Evolutionary conservation across 768 basidiomycete species (phyloP).

Genomic region (Termitomyces sp.): DNA sequence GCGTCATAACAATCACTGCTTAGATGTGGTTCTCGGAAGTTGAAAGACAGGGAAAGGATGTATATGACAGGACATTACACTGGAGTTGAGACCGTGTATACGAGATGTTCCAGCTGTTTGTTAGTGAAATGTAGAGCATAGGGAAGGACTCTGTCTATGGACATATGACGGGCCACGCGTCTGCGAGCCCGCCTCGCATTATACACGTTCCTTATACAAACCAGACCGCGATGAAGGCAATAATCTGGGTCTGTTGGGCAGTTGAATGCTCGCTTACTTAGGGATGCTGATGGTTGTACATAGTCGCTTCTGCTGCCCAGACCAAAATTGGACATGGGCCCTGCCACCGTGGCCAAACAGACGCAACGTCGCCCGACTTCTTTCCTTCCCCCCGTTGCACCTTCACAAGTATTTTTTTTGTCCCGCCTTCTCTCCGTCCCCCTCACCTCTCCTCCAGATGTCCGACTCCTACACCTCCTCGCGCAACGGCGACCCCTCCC

Average conservation of each 20-base stretch:
- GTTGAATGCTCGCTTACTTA: neutral
- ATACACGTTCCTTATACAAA: neutral
- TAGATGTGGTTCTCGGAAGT: neutral
- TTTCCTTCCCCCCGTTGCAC: slow-evolving; percentile 48
- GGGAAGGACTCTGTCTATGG: slow-evolving; percentile 20
- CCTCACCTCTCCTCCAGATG: slow-evolving; percentile 44
- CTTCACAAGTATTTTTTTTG: slow-evolving; percentile 46
- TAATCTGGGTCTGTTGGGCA: slow-evolving; percentile 22
- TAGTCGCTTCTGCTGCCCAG: slow-evolving; percentile 44
- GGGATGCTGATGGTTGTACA: slow-evolving; percentile 6
- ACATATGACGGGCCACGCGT: slow-evolving; percentile 1
- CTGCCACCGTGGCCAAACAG: slow-evolving; percentile 43
- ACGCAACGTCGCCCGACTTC: slow-evolving; percentile 41
- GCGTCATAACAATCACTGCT: neutral
- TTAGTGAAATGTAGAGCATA: slow-evolving; percentile 14
- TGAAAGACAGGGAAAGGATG: neutral
- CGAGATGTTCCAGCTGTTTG: slow-evolving; percentile 39
- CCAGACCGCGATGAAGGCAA: slow-evolving; percentile 17
- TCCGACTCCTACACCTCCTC: slow-evolving; percentile 70
- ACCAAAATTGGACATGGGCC: slow-evolving; percentile 36
- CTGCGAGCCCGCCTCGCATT: neutral
- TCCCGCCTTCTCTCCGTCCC: slow-evolving; percentile 23
- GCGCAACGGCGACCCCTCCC: slow-evolving; percentile 55
- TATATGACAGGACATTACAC: too few species aligned
- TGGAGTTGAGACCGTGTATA: slow-evolving; percentile 7